Base-by-base conservation (phyloP, 345 rosid species). In the Linum lewisii region DNA sequence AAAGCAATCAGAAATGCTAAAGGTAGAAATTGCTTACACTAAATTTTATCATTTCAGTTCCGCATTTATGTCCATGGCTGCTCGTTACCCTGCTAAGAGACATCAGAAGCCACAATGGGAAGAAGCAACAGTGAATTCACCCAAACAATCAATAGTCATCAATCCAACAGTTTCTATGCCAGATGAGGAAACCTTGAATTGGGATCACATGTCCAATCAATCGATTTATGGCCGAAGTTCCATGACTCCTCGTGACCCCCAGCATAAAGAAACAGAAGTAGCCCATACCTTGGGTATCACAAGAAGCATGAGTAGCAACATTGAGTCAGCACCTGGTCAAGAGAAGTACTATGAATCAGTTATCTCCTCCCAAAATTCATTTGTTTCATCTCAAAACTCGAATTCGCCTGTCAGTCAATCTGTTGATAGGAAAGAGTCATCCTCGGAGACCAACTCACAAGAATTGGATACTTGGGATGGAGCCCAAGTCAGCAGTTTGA, bases 61-160 rank as follows among this genome's bases (percentile, higher is more conserved):
- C 60, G 98, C 98, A 36, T 92, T 84, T 84, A 92, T 92, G 93
- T 78, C 85, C 51, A 62, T 92, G 61, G 95, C 83, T 14, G 85
- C 98, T 67, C 70, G 70, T 56, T 92, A 84, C 68, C 98, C 97
- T 69, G 75, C 68, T 79, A 69, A 78, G 65, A 54, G 61, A 50
- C 60, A 67, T 61, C 38, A 65, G 19, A 54, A 51, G 70, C 42
- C 62, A n/a, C 51, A 68, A 63, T 67, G 54, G 59, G 81, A 73
- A 29, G 85, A 60, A 60, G 82, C n/a, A n/a, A n/a, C n/a, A 68
- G 51, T 58, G 71, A 61, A 29, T 5, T 5, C 34, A 29, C 34
- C n/a, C n/a, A n/a, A n/a, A n/a, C n/a, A n/a, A n/a, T 71, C 75
- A 45, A 51, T 60, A 24, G 62, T 66, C 52, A 65, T 73, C 22